phyloP scores from a whole-genome alignment of 2,329 filamentous ascomycete species.

The Cordyceps cateniannulata region DNA sequence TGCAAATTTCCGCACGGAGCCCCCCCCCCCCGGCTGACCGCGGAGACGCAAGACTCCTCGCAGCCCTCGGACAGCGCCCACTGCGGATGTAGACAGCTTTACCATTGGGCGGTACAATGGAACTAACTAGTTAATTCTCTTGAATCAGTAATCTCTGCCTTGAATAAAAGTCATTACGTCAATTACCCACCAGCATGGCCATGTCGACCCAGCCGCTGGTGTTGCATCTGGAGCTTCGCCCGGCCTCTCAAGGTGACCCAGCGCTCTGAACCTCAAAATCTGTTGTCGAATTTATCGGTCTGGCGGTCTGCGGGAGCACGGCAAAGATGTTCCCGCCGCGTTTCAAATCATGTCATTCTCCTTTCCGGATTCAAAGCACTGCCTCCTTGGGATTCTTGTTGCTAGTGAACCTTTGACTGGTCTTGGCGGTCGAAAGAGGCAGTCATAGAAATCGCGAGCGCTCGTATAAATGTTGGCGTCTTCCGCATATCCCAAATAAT shows the following conservation, averaged over 20 bases:
- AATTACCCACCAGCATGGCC: background rate
- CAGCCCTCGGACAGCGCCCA: background rate
- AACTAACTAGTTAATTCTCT: too few species aligned
- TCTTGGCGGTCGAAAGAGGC: too few species aligned
- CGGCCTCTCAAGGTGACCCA: background rate
- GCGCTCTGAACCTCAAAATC: background rate
- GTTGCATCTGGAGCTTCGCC: background rate
- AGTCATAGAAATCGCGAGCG: background rate
- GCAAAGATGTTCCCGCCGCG: background rate
- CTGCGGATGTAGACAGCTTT: background rate
- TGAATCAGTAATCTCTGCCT: too few species aligned
- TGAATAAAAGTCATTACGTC: background rate
- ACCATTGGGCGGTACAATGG: too few species aligned
- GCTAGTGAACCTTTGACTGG: background rate
- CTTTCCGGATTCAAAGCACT: background rate
- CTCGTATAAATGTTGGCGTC: background rate
- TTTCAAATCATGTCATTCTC: background rate
- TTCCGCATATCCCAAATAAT: background rate
- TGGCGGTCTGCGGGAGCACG: background rate
- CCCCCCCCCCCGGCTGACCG: background rate
- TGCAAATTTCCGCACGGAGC: background rate
- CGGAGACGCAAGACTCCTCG: background rate
- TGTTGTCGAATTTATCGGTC: background rate
- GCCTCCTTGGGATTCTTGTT: background rate
- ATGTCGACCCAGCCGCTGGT: background rate